Percentiles rank a stretch among this genome's conserved stretches.
Conservation (phyloP, 2,329 filamentous ascomycete species). For the Diplocarpon rosae region DNA sequence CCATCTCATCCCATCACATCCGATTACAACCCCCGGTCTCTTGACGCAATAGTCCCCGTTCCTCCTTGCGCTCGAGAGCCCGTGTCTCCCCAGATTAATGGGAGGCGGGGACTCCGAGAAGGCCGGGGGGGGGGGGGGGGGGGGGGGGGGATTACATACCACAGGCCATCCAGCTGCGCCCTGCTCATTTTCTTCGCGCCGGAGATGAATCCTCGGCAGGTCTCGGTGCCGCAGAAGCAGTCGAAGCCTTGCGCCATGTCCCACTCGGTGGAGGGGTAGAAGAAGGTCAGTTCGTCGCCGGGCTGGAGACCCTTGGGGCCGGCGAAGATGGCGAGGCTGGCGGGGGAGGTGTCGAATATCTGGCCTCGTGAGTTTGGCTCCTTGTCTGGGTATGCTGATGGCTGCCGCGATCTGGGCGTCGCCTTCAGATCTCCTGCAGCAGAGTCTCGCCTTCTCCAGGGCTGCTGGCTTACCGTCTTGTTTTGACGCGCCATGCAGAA, state of each 20-base stretch:
- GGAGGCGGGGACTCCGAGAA: background rate
- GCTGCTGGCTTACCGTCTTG: too few species aligned
- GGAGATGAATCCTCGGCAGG: conserved; percentile 50
- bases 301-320: conserved; percentile 42
- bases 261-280: conserved; percentile 69
- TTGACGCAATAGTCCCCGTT: too few species aligned
- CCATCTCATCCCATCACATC: too few species aligned
- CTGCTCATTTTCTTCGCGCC: conserved; percentile 49
- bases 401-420: background rate
- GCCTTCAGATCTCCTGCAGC: background rate
- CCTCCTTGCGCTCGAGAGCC: too few species aligned
- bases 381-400: too few species aligned
- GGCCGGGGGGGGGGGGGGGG: background rate
- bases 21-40: too few species aligned
- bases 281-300: conserved; percentile 57
- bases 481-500: background rate
- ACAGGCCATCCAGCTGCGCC: background rate
- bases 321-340: conserved; percentile 44
- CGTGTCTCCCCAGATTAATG: too few species aligned
- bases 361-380: too few species aligned
- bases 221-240: conserved; percentile 47
- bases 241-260: conserved; percentile 61
- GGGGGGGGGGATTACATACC: background rate
- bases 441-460: too few species aligned
- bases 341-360: conserved; percentile 49